A percentile compares a stretch with the other conserved stretches of the same genome.
Evolutionary conservation across 495 filamentous ascomycete genomes (phyloP).

Genomic region (Aspergillus indologenus): DNA sequence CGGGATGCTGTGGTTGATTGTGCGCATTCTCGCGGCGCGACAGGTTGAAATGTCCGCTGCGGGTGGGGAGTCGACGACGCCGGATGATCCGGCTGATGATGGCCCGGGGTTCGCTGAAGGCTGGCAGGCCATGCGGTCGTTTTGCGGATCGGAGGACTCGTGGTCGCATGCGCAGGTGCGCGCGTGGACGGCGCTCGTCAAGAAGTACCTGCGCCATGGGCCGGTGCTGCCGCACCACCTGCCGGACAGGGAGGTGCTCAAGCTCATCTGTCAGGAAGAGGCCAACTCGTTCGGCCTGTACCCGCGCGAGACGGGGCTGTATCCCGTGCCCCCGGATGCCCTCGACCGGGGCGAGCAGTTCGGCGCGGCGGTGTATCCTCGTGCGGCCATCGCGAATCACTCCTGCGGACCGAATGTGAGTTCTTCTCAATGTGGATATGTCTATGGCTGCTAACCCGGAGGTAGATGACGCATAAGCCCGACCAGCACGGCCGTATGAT

Average conservation of each 20-base stretch:
- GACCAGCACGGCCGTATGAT: slow-evolving; percentile 37
- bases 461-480: slow-evolving; percentile 36
- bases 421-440: not conserved
- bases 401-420: slow-evolving; percentile 41
- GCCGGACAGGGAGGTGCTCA: slow-evolving; percentile 21
- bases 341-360: slow-evolving; percentile 35
- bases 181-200: slow-evolving; percentile 31
- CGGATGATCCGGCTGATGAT: no score
- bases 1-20: slow-evolving; percentile 42
- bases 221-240: slow-evolving; percentile 26
- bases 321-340: slow-evolving; percentile 16
- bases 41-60: slow-evolving; percentile 18
- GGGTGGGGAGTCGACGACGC: no score
- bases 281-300: slow-evolving; percentile 44
- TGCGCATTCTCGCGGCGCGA: slow-evolving; percentile 34
- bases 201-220: slow-evolving; percentile 33
- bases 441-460: not conserved
- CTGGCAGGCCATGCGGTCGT: slow-evolving; percentile 32
- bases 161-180: slow-evolving; percentile 37
- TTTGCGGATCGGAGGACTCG: slow-evolving; percentile 34
- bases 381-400: slow-evolving; percentile 39
- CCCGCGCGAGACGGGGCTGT: slow-evolving; percentile 35
- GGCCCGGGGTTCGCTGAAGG: slow-evolving; percentile 16
- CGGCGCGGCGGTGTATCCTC: slow-evolving; percentile 39
- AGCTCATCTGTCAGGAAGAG: slow-evolving; percentile 39